Evolutionary conservation across 768 basidiomycete species (phyloP).

Genomic region (Lepiota brunneoincarnata): DNA sequence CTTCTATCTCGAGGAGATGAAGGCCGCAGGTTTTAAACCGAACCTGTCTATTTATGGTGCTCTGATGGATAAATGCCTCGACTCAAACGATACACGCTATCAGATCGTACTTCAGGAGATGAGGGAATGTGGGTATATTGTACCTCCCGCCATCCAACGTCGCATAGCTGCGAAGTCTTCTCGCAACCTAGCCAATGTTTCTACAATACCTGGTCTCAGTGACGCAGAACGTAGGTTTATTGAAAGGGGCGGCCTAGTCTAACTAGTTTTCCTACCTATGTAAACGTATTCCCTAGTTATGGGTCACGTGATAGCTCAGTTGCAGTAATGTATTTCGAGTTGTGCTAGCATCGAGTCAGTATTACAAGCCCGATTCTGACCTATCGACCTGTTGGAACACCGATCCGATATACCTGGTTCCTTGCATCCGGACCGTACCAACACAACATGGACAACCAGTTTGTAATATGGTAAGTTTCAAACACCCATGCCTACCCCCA

Average conservation of each 20-base stretch:
- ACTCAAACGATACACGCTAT: slow-evolving; percentile 57
- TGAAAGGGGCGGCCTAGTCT: slow-evolving; percentile 7
- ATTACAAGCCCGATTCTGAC: no score
- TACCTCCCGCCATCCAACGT: slow-evolving; percentile 13
- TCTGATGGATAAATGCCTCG: slow-evolving; percentile 57
- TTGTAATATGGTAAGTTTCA: slow-evolving; percentile 6
- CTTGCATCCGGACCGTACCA: no score
- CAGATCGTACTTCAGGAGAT: slow-evolving; percentile 70
- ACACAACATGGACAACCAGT: not conserved
- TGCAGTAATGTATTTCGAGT: no score
- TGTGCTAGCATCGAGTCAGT: no score
- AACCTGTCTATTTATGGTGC: slow-evolving; percentile 51
- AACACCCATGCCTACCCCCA: not conserved
- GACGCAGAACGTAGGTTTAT: slow-evolving; percentile 5
- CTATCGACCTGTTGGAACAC: no score
- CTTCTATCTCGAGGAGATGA: slow-evolving; percentile 88
- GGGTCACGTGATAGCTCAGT: no score
- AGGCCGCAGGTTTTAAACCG: slow-evolving; percentile 57
- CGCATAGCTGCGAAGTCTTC: not conserved
- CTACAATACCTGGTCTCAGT: not conserved
- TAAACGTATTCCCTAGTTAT: no score
- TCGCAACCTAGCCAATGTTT: not conserved
- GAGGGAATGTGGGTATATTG: slow-evolving; percentile 52
- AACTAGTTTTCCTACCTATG: not conserved
- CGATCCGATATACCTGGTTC: not conserved